phyloP scores from a whole-genome alignment of 2,329 filamentous ascomycete species.

The Dothidotthia symphoricarpi region DNA sequence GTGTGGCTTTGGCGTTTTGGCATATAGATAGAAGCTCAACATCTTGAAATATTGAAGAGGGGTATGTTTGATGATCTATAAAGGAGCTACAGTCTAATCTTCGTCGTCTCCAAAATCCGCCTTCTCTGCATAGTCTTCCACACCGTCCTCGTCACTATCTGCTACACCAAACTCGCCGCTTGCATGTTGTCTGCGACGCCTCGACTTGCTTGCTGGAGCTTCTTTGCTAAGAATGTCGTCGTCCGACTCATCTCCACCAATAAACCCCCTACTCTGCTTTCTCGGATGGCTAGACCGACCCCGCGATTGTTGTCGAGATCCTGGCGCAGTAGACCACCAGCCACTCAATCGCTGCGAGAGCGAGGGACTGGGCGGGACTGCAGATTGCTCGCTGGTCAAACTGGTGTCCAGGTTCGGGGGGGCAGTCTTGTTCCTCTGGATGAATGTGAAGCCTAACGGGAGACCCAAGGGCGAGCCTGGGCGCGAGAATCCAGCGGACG shows the following conservation, averaged over 20 bases:
- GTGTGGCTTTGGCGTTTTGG: too few species aligned
- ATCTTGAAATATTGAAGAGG: too few species aligned
- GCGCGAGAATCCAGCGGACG: conserved; percentile 23
- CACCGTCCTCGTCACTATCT: conserved; percentile 11
- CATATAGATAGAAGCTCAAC: too few species aligned
- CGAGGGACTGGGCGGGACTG: conserved; percentile 28
- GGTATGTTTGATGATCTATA: too few species aligned
- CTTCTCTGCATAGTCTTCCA: conserved; percentile 12
- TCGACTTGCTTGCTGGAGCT: neutral
- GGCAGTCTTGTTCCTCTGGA: conserved; percentile 15
- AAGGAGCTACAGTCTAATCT: too few species aligned
- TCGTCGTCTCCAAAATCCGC: conserved; percentile 26
- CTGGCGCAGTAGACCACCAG: conserved; percentile 38
- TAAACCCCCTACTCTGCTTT: conserved; percentile 49
- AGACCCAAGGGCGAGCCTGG: conserved; percentile 30
- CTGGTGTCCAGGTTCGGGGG: conserved; percentile 11
- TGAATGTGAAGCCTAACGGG: conserved; percentile 32
- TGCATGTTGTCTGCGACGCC: conserved; percentile 8
- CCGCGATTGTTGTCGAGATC: conserved; percentile 14
- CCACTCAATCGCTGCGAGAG: conserved; percentile 32
- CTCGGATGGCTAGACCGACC: conserved; percentile 47
- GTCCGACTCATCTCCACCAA: conserved; percentile 40
- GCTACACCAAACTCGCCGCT: conserved; percentile 7
- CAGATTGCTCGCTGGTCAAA: neutral
- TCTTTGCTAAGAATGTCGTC: conserved; percentile 2